phyloP scores from a whole-genome alignment of 129 eudicot genomes.

The Artemisia annua region DNA sequence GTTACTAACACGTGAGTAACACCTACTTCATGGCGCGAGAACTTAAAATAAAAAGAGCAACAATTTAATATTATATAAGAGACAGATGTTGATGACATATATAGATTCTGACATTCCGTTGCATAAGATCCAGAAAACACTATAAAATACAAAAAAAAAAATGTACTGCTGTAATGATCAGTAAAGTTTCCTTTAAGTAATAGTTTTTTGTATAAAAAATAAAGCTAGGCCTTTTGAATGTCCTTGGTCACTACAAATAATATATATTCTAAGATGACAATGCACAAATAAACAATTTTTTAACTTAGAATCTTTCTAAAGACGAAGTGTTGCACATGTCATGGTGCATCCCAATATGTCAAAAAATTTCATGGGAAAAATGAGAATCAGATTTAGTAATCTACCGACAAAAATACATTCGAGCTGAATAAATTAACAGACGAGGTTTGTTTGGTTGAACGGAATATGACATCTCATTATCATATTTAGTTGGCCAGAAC shows the following conservation, averaged over 20 bases:
- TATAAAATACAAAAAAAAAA: no score
- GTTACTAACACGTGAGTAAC: conserved; percentile 85
- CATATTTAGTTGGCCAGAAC: background rate
- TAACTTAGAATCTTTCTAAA: background rate
- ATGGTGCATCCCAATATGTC: conserved; percentile 3
- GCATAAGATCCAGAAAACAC: no score
- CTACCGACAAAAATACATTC: background rate
- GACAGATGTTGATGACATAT: background rate
- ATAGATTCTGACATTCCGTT: background rate
- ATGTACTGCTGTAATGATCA: no score
- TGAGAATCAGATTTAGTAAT: background rate
- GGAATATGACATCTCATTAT: background rate
- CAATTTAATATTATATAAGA: background rate
- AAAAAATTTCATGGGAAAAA: background rate
- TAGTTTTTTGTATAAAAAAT: no score
- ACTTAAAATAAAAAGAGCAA: conserved; percentile 34
- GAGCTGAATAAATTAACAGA: background rate
- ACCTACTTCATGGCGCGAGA: conserved; percentile 63
- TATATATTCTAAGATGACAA: background rate
- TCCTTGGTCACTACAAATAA: no score
- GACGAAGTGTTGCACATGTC: conserved; percentile 11
- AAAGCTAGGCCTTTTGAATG: no score
- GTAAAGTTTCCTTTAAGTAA: no score
- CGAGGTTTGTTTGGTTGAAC: no score
- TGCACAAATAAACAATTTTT: background rate